A percentile compares a stretch with the other conserved stretches of the same genome.
Conservation (phyloP, 768 basidiomycete species). For the Fomitopsis serialis region DNA sequence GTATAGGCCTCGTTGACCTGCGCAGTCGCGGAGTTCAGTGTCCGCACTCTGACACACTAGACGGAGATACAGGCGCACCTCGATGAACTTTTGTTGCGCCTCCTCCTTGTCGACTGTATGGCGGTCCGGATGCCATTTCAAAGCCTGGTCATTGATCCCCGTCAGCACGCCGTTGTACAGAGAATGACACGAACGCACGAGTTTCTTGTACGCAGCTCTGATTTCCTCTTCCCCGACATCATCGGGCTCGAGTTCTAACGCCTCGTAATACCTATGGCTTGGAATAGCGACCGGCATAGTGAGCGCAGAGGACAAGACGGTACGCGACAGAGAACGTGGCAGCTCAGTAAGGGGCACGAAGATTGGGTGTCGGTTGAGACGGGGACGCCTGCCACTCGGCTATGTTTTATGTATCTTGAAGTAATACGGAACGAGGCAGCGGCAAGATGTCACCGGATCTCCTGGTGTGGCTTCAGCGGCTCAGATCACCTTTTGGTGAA, state of each 20-base stretch:
- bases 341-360: neutral
- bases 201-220: constrained; percentile 56
- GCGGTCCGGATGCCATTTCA: constrained; percentile 68
- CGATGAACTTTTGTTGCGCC: constrained; percentile 51
- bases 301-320: constrained; percentile 2
- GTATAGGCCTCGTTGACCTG: constrained; percentile 57
- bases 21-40: neutral
- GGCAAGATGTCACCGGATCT: constrained; percentile 2
- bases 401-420: constrained; percentile 2
- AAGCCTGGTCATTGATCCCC: constrained; percentile 41
- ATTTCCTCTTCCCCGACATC: constrained; percentile 47
- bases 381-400: neutral
- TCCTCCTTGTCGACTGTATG: constrained; percentile 45
- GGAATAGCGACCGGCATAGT: constrained; percentile 17
- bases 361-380: neutral
- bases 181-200: constrained; percentile 34
- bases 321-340: constrained; percentile 1
- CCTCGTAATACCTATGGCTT: constrained; percentile 28
- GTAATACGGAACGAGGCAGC: constrained; percentile 7
- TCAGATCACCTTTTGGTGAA: neutral
- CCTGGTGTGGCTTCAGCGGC: neutral
- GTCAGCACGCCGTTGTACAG: constrained; percentile 18
- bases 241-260: constrained; percentile 39
- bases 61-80: constrained; percentile 31
- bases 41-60: neutral